Conservation (phyloP, 805 yeast genomes). For the Metschnikowia santaceciliae region DNA sequence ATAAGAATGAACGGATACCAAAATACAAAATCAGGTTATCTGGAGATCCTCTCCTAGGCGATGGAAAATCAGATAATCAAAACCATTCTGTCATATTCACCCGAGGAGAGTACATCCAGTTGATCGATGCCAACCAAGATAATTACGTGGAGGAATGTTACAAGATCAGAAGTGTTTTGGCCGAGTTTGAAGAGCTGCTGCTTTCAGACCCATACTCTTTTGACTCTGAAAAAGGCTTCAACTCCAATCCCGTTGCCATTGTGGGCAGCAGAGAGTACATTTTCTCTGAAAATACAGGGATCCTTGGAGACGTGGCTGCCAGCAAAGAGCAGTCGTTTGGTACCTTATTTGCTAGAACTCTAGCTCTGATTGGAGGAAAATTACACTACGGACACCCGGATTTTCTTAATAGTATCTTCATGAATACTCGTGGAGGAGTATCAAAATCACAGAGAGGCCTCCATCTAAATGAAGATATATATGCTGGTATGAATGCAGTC, state of each 20-base stretch:
- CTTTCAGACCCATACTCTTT: constrained; percentile 14
- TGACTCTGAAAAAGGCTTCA: constrained; percentile 12
- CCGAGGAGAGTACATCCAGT: constrained; percentile 81
- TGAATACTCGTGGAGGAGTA: constrained; percentile 86
- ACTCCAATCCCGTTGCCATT: constrained; percentile 54
- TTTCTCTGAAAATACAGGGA: constrained; percentile 82
- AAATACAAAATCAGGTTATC: constrained; percentile 73
- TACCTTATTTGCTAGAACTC: constrained; percentile 76
- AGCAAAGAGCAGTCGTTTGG: constrained; percentile 90
- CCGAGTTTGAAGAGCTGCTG: constrained; percentile 72
- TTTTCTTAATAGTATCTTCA: constrained; percentile 67
- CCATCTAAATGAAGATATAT: constrained; percentile 83
- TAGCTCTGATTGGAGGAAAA: constrained; percentile 82
- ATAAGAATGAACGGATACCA: constrained; percentile 57
- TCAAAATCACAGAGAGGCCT: constrained; percentile 84
- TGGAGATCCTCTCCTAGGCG: constrained; percentile 84
- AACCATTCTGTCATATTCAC: constrained; percentile 75
- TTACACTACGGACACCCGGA: constrained; percentile 89
- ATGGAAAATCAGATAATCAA: constrained; percentile 86
- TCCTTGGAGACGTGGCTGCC: constrained; percentile 85
- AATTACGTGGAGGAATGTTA: constrained; percentile 82
- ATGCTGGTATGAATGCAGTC: constrained; percentile 82
- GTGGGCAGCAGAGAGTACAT: constrained; percentile 86
- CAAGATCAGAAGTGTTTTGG: constrained; percentile 74
- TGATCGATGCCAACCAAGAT: constrained; percentile 85